These are phyloP conservation scores for slime mould (Dictyostelium discoideum) DNA, from an alignment of 78 protist species.

Conservation along the genomic window DNA sequence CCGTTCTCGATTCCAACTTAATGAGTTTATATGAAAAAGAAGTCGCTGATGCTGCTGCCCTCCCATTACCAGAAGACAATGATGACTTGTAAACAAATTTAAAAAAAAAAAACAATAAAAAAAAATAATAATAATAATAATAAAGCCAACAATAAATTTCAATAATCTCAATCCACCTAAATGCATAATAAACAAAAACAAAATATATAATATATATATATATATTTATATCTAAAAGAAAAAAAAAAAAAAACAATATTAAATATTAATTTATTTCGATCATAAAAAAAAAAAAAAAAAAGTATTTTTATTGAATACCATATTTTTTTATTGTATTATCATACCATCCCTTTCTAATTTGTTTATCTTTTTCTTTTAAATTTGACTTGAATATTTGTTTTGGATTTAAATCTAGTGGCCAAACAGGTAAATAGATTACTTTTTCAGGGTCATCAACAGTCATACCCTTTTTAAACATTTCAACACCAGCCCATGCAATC, in stretches of 20 bases:
- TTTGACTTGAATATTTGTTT: constrained; percentile 10
- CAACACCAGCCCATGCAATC: constrained; percentile 95
- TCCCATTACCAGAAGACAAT: constrained; percentile 87
- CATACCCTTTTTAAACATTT: constrained; percentile 48
- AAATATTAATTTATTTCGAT: neutral
- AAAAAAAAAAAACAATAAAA: neutral
- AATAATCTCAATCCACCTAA: neutral
- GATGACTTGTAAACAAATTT: constrained; percentile 20
- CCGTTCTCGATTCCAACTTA: constrained; percentile 66
- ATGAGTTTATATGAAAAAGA: constrained; percentile 85
- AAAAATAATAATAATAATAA: neutral
- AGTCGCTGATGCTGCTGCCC: constrained; percentile 78
- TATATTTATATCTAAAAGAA: neutral
- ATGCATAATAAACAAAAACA: neutral
- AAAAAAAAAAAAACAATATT: neutral
- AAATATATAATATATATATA: neutral
- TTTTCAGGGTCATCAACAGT: neutral
- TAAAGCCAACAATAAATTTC: neutral
- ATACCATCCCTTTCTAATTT: constrained; percentile 34
- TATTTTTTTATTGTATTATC: neutral
- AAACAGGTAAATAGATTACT: constrained; percentile 39
- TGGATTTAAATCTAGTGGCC: constrained; percentile 56
- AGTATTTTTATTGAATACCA: neutral
- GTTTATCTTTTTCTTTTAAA: constrained; percentile 24
- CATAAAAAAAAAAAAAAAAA: neutral